These are phyloP conservation scores for Penicillium tannophilum DNA, from an alignment of 495 filamentous ascomycete species.

Conservation along the genomic window DNA sequence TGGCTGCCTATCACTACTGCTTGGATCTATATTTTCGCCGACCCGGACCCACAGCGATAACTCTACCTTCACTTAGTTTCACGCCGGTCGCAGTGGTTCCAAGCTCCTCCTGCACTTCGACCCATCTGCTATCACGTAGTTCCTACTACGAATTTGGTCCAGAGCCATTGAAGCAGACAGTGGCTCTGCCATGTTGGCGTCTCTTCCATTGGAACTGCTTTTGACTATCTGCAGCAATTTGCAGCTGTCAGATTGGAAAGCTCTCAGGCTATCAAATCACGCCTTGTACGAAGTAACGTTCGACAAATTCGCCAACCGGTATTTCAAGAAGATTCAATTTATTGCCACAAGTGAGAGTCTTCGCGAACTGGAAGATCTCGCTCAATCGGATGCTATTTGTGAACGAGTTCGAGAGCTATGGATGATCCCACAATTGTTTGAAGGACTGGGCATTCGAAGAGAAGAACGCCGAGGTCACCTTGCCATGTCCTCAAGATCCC, in stretches of 20 bases:
- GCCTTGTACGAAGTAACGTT: not conserved
- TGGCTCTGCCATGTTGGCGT: no score
- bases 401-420: not conserved
- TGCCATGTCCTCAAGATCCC: no score
- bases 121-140: no score
- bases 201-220: not conserved
- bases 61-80: no score
- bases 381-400: not conserved
- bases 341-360: constrained; percentile 2
- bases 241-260: not conserved
- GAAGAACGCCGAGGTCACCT: no score
- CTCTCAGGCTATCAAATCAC: not conserved
- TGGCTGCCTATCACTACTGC: no score
- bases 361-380: constrained; percentile 1
- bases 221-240: not conserved
- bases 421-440: not conserved
- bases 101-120: no score
- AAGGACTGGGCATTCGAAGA: not conserved
- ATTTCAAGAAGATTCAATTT: constrained; percentile 1
- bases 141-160: no score
- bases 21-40: no score
- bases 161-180: no score
- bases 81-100: no score
- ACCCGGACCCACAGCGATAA: no score
- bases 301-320: not conserved